Base-by-base conservation (phyloP, 2,329 filamentous ascomycete species). In the Zasmidium angulare region DNA sequence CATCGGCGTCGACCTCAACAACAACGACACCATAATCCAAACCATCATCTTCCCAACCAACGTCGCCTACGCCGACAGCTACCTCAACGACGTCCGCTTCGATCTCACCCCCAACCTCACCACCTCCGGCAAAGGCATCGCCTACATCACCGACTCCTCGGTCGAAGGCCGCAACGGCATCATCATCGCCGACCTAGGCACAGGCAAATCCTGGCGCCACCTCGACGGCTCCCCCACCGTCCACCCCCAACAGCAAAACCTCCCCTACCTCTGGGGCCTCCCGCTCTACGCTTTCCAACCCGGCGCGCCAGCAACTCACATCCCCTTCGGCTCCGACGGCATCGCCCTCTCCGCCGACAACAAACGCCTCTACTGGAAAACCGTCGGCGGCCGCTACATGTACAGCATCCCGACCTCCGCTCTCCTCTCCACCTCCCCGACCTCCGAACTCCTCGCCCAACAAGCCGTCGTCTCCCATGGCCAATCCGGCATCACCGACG, bases 21-120 rank as follows among this genome's bases (percentile, higher is more conserved):
- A 72, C 53, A 74, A 83, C 66, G 69, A 71, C 7, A 70, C 83
- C 23, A 43, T 43, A 7, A 74, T 83, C 67, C 71, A 79, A 53
- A 84, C 80, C 1, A 84, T 84, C 56, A 66, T 80, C 4, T 84
- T 84, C 68, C 78, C 79, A 0, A 60, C 71, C 1, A 75, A 70
- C 6, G 79, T 82, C 10, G 79, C 79, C 4, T 79, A 75, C 53
- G 62, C 77, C 12, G 78, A 80, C 63, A 79, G 75, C 17, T 84
- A 84, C 61, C 75, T 82, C 36, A 84, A 84, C 66, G 82, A 84
- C 61, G 73, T 84, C 9, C 79, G 82, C 52, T 80, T 84, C 69
- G 81, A 84, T 63, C 73, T 83, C n/a, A 7, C 7, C n/a, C 36
- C n/a, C 36, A 43, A 43, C 36, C 3, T 43, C 11, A 43, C 36